A percentile compares a stretch with the other conserved stretches of the same genome.
Conservation (phyloP, 2,329 filamentous ascomycete species). For the Penicillium hesseltinei region DNA sequence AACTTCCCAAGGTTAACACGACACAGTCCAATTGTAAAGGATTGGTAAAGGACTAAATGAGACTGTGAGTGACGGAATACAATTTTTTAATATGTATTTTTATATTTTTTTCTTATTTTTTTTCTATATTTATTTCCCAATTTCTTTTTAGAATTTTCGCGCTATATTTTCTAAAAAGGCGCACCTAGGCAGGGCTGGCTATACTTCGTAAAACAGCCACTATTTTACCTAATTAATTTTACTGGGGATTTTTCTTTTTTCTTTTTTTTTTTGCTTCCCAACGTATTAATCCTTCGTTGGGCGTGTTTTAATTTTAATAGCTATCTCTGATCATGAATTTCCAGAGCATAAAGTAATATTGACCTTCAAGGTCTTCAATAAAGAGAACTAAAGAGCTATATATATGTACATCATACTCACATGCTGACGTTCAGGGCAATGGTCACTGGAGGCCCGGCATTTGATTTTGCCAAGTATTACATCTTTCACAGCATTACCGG, state of each 20-base stretch:
- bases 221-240: conserved; percentile 17
- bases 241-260: neutral
- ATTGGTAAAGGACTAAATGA: conserved; percentile 1
- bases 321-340: neutral
- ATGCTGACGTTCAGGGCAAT: conserved; percentile 18
- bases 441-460: conserved; percentile 12
- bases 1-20: conserved; percentile 12
- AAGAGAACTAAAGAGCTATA: neutral
- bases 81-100: neutral
- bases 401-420: conserved; percentile 10
- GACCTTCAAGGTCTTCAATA: neutral
- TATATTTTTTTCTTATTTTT: neutral
- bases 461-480: conserved; percentile 9
- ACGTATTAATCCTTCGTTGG: neutral
- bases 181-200: conserved; percentile 4
- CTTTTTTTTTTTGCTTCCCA: conserved; percentile 7
- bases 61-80: conserved; percentile 2
- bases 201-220: conserved; percentile 20
- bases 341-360: neutral
- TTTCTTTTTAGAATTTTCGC: neutral
- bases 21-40: conserved; percentile 18
- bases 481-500: neutral
- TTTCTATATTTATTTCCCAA: neutral
- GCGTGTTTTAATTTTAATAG: neutral
- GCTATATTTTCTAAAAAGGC: neutral